Conservation (phyloP, 768 basidiomycete species). For the Gelatoporia subvermispora region DNA sequence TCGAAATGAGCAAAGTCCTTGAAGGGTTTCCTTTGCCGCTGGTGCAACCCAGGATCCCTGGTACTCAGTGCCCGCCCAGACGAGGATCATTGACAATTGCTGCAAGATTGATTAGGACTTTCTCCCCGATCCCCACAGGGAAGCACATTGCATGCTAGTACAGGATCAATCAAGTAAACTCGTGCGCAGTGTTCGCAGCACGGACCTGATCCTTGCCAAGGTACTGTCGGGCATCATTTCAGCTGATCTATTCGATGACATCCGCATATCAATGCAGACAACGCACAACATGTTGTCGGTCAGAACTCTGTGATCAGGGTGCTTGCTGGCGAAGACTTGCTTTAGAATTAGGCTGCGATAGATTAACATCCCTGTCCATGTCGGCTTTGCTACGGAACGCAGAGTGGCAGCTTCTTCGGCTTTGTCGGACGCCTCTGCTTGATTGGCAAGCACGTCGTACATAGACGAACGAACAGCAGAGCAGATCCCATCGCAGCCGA, state of each 20-base stretch:
- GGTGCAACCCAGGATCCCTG: constrained; percentile 14
- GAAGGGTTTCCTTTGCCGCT: constrained; percentile 13
- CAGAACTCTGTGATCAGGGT: constrained; percentile 22
- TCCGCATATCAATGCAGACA: constrained; percentile 18
- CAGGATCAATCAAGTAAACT: constrained; percentile 2
- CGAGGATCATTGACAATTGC: constrained; percentile 15
- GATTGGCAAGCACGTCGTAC: constrained; percentile 9
- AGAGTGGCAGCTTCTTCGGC: constrained; percentile 4
- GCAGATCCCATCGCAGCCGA: constrained; percentile 25
- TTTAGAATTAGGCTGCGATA: constrained; percentile 36
- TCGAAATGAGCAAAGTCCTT: constrained; percentile 18
- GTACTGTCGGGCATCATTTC: constrained; percentile 14
- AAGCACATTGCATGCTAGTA: constrained; percentile 32
- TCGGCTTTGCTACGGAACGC: constrained; percentile 21
- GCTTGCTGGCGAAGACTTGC: constrained; percentile 21
- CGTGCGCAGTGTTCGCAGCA: not conserved
- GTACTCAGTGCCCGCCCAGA: constrained; percentile 13
- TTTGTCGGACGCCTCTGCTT: not conserved
- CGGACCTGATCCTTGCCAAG: constrained; percentile 17
- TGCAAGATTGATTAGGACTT: constrained; percentile 20
- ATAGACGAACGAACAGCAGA: constrained; percentile 19
- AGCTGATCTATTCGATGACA: not conserved
- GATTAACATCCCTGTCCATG: constrained; percentile 36
- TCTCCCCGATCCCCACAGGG: constrained; percentile 19
- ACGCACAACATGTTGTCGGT: constrained; percentile 11